Evolutionary conservation across 768 basidiomycete species (phyloP), one percentile per base, ranked within the genome.

Genomic region (Kwoniella dendrophila): DNA sequence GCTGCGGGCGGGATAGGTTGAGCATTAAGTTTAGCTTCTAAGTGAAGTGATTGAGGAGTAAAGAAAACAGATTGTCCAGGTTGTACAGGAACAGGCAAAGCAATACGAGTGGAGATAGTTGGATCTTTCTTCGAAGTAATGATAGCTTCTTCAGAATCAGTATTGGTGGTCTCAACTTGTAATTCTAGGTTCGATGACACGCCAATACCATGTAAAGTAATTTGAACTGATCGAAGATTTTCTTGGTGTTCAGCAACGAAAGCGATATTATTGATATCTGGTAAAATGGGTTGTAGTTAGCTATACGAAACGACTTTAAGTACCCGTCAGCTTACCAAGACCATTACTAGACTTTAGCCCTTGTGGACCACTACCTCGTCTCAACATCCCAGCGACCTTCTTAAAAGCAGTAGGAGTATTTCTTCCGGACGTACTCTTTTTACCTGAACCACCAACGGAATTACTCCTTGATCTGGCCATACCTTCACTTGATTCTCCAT

Each of bases 231-330:
- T 24, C 87, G 86, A 3, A 97, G 84, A 59, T 86, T 90, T 74
- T 93, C 90, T 73, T 94, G 92, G 71, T 90, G 85, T 78, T 96
- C 94, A 1, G 86, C 85, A 27, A 88, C 80, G 64, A 84, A 87
- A 16, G 81, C 77, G 8, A 87, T 76, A 49, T 81, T 77, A 7
- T 49, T 32, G 4, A 60, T 5, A 50, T 69, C 73, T 75, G 50
- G 8, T n/a, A 16, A 29, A 11, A 44, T 11, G 45, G 34, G 36
- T 38, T 53, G 40, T n/a, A 5, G 49, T 32, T 45, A 4, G 24
- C 22, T 3, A 18, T 22, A 18, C 14, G 14, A 29, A 34, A n/a
- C n/a, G 36, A 8, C 36, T 8, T 38, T 8, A 38, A 38, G 8
- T 18, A 38, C 22, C 20, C 22, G 18, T 18, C 29, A 18, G 41